Conservation (phyloP, 2,329 filamentous ascomycete genomes). For the Paracorniculantispora psalliotae region DNA sequence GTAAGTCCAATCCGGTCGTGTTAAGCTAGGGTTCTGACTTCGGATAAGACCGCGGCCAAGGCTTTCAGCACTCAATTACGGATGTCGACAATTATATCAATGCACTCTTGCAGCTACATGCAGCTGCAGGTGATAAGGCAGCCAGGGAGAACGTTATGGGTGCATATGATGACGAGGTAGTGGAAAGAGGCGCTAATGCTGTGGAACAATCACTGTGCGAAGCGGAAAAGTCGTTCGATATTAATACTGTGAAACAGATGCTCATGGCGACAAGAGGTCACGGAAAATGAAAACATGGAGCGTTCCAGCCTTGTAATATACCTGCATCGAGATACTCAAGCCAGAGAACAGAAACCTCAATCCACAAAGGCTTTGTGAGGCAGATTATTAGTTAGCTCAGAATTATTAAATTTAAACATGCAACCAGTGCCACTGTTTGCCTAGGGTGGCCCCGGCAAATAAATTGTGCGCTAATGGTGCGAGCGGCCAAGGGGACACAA, state of each 20-base stretch:
- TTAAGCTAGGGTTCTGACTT: background rate
- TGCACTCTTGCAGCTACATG: constrained; percentile 23
- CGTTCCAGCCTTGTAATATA: background rate
- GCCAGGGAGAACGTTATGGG: constrained; percentile 20
- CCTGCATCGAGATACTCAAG: background rate
- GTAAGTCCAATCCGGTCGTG: constrained; percentile 18
- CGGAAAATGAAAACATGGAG: constrained; percentile 12
- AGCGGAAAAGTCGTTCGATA: constrained; percentile 26
- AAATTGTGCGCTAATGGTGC: background rate
- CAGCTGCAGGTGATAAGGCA: background rate
- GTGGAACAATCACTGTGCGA: constrained; percentile 30
- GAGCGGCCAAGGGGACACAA: background rate
- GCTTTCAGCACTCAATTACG: constrained; percentile 38
- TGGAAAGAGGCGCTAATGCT: constrained; percentile 29
- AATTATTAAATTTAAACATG: background rate
- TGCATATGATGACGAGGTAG: constrained; percentile 29
- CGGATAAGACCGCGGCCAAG: constrained; percentile 37
- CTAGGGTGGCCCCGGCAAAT: background rate
- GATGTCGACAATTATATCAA: constrained; percentile 35
- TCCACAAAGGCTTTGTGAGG: background rate
- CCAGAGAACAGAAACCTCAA: background rate
- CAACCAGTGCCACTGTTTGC: background rate
- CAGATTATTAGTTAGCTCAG: background rate
- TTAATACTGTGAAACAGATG: constrained; percentile 26
- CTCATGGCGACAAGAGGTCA: constrained; percentile 28